These are phyloP conservation scores for Ramaria sp. DNA, from an alignment of 768 basidiomycete genomes.

Conservation along the genomic window DNA sequence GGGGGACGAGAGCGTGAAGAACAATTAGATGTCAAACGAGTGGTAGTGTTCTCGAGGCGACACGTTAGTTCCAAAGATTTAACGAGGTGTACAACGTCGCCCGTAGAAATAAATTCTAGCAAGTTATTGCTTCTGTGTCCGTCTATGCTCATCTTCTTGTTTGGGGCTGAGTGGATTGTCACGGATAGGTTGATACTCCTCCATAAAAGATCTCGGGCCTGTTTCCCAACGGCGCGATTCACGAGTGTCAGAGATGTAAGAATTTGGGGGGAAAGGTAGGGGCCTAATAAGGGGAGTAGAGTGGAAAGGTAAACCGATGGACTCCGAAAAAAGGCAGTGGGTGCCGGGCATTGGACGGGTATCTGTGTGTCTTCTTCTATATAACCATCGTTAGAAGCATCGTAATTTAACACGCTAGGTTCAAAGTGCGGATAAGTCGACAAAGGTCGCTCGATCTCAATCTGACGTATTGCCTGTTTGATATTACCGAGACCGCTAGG, in stretches of 20 bases:
- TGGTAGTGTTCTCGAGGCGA: background rate
- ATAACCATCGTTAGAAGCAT: background rate
- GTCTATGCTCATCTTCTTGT: background rate
- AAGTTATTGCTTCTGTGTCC: background rate
- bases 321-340: background rate
- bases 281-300: background rate
- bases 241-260: background rate
- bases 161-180: background rate
- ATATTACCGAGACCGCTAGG: slow-evolving; percentile 7
- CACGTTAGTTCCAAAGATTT: slow-evolving; percentile 3
- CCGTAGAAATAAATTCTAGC: background rate
- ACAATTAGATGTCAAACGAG: background rate
- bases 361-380: background rate
- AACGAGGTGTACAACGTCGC: background rate
- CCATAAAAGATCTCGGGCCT: slow-evolving; percentile 2
- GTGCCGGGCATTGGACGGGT: background rate
- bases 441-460: background rate
- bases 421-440: slow-evolving; percentile 7
- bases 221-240: background rate
- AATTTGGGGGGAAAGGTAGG: background rate
- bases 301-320: background rate
- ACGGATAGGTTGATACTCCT: background rate
- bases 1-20: background rate
- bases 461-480: background rate
- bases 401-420: background rate